Evolutionary conservation across 2,329 filamentous ascomycete genomes (phyloP), one percentile per base, ranked within the genome.

Genomic region (Diaporthe amygdali): DNA sequence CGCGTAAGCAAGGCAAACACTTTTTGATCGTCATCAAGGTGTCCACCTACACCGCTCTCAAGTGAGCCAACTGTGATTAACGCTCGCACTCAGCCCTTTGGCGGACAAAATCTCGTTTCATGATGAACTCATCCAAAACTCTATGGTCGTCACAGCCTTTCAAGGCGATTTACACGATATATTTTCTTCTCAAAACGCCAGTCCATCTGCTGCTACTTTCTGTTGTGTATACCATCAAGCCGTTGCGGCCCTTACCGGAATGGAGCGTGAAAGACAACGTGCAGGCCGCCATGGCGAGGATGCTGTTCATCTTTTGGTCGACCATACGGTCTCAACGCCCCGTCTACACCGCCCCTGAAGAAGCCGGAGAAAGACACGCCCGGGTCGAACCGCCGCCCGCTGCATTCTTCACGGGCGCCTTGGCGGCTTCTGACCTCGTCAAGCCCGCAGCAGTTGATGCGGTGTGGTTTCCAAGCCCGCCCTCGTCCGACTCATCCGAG

Each of bases 401-500:
- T 2, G 6, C 32, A 10, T 12, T 71, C 12, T 74, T 74, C 32
- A 30, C 64, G 2, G 73, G 74, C 14, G 61, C 72, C n/a, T 14
- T 77, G 34, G 55, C 66, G 2, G 22, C 71, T 3, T 51, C 44
- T 14, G 63, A 51, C 3, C 66, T 25, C 67, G 55, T 64, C 55
- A 71, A 66, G 25, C 75, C 74, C 12, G 71, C 66, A 9, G 30
- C 70, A 0, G 71, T 75, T 2, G 72, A 73, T 34, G 74, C 72
- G 10, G 25, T 76, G 34, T 76, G 72, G 74, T 75, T 74, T 63
- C 74, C 75, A 12, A 63, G 52, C 25, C 69, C 72, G 20, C 51
- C 71, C 2, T 32, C 39, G 10, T 34, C 15, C 15, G 44, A 41
- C 25, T 49, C 63, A 30, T 8, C 72, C 5, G 55, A 72, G 34